Conservation (phyloP, 2,329 filamentous ascomycete species). For the Talaromyces sp. region DNA sequence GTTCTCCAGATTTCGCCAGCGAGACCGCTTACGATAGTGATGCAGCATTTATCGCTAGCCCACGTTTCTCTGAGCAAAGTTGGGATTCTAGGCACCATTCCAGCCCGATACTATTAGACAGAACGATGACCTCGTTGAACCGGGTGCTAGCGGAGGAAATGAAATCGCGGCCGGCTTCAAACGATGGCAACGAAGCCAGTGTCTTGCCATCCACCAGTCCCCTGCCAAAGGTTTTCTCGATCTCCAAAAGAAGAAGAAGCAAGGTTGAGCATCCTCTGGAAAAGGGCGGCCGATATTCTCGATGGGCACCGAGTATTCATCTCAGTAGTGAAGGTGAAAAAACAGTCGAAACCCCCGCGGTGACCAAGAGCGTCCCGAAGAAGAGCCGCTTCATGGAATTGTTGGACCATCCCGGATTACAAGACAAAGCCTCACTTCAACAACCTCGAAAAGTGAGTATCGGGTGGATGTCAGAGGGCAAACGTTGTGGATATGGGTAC, state of each 20-base stretch:
- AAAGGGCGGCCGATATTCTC: not conserved
- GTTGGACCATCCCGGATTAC: constrained; percentile 21
- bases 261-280: not conserved
- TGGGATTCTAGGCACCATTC: constrained; percentile 13
- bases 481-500: constrained; percentile 40
- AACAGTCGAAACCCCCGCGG: not conserved
- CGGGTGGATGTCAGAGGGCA: constrained; percentile 42
- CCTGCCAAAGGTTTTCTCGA: not conserved
- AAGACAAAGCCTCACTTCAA: not conserved
- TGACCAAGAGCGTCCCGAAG: not conserved
- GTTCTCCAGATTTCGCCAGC: constrained; percentile 30
- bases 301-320: not conserved
- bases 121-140: constrained; percentile 15
- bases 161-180: not conserved
- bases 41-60: constrained; percentile 37
- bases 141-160: constrained; percentile 15
- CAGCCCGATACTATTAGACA: not conserved
- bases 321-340: not conserved
- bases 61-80: constrained; percentile 25
- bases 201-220: not conserved
- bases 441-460: constrained; percentile 35
- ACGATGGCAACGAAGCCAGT: not conserved
- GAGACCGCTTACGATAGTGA: constrained; percentile 43
- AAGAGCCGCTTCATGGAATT: constrained; percentile 35
- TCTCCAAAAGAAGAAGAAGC: constrained; percentile 12